Evolutionary conservation across 2,329 filamentous ascomycete species (phyloP), one percentile per base, ranked within the genome.

Genomic region (Colletotrichum gloeosporioides): DNA sequence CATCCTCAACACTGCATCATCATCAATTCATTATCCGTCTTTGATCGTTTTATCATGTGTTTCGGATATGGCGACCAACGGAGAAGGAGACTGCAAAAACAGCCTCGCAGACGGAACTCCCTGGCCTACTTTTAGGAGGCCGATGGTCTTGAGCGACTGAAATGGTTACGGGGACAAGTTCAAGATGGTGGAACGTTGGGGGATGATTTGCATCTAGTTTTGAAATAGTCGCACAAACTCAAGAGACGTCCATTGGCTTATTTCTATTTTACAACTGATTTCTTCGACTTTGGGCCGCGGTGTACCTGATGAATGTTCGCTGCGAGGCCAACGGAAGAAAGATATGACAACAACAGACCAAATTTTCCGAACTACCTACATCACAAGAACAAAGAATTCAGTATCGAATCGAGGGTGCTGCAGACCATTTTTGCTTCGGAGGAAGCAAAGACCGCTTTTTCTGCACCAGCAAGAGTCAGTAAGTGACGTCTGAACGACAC

Each of bases 291-390:
- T 22, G n/a, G 3, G 39, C 18, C 18, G 10, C 39, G 4, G 9
- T 49, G 39, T 12, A 9, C 22, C 22, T 22, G 22, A 22, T 49
- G 39, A 4, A 12, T 49, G 39, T 49, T n/a, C 1, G 6, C 6
- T n/a, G 3, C 4, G 18, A n/a, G 39, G 18, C 18, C 10, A n/a
- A 49, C 39, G 18, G n/a, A n/a, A 49, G 39, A 49, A n/a, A 10
- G 0, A 10, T 6, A 44, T 18, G 18, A 10, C 18, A 9, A 12
- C 39, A n/a, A 8, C 39, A 10, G 9, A 4, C 16, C 39, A 49
- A 12, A 0, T 0, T 49, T 12, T n/a, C 6, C 44, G 2, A 13
- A 49, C 10, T 4, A n/a, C n/a, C 10, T 12, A 13, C 4, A 10
- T 49, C 7, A 12, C 10, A 49, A 22, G n/a, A 34, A 34, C 13